A percentile compares a stretch with the other conserved stretches of the same genome.
Evolutionary conservation across 2,329 filamentous ascomycete genomes (phyloP).

Genomic region (Neopestalotiopsis rosae): DNA sequence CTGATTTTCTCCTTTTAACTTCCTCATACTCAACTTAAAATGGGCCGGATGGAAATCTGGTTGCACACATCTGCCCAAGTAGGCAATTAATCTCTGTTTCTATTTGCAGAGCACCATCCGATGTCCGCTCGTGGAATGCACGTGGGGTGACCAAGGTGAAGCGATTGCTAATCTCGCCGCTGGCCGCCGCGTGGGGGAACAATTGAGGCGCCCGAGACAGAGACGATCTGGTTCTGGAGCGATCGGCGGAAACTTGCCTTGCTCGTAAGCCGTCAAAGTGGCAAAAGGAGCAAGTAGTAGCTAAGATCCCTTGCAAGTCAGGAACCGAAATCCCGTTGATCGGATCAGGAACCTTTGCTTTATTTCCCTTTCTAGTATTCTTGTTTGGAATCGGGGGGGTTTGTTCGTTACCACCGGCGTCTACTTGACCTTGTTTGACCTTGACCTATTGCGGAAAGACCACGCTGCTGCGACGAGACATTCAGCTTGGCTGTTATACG

Average conservation of each 20-base stretch:
- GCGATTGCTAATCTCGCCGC: slow-evolving; percentile 2
- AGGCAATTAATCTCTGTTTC: neutral
- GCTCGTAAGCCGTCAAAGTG: neutral
- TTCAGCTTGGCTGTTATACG: too few species aligned
- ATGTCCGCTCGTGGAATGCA: neutral
- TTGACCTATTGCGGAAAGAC: too few species aligned
- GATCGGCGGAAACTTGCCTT: neutral
- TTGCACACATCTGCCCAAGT: neutral
- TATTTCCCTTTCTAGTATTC: too few species aligned
- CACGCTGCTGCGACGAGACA: too few species aligned
- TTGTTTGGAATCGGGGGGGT: too few species aligned
- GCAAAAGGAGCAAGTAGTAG: neutral
- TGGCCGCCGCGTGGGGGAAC: neutral
- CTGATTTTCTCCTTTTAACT: too few species aligned
- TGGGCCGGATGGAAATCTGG: neutral
- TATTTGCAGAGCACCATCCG: slow-evolving; percentile 1
- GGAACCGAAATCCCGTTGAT: too few species aligned
- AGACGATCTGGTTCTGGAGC: slow-evolving; percentile 1
- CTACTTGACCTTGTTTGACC: too few species aligned
- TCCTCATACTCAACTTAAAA: neutral
- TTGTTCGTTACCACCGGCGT: too few species aligned
- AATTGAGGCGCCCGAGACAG: neutral
- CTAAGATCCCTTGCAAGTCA: neutral
- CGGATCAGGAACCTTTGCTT: too few species aligned
- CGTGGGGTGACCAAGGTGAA: neutral